A percentile compares a stretch with the other conserved stretches of the same genome.
Conservation (phyloP, 345 rosid genomes). For the Streptanthus diversifolius region DNA sequence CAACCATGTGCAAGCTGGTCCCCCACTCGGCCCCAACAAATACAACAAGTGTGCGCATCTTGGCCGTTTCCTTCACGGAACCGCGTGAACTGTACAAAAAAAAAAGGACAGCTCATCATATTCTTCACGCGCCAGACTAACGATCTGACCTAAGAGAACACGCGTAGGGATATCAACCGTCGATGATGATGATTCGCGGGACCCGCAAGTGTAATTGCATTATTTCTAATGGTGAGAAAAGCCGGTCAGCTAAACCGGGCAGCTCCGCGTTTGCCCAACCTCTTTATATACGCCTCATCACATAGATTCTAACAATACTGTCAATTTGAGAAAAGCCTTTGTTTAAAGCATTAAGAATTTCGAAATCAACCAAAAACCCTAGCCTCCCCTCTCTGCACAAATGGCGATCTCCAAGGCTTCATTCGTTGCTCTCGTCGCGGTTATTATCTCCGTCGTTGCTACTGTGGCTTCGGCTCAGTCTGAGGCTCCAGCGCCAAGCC, state of each 20-base stretch:
- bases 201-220: constrained; percentile 9
- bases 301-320: background rate
- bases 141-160: background rate
- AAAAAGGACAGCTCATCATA: constrained; percentile 22
- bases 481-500: constrained; percentile 58
- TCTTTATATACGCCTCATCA: constrained; percentile 32
- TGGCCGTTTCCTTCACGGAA: constrained; percentile 29
- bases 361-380: background rate
- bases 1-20: constrained; percentile 29
- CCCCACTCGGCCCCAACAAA: background rate
- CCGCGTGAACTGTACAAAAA: constrained; percentile 14
- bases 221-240: constrained; percentile 33
- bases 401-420: constrained; percentile 47
- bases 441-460: constrained; percentile 38
- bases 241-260: constrained; percentile 33
- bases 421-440: constrained; percentile 32
- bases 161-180: constrained; percentile 15
- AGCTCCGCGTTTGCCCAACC: constrained; percentile 13
- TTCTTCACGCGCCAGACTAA: constrained; percentile 21
- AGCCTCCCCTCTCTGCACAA: background rate
- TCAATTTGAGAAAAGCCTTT: background rate
- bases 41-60: constrained; percentile 22
- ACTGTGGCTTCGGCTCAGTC: constrained; percentile 42
- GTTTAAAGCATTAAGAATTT: background rate
- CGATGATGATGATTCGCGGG: constrained; percentile 7